These are phyloP conservation scores for Phytophthora lateralis DNA, from an alignment of 352 stramenopile species.

Conservation along the genomic window DNA sequence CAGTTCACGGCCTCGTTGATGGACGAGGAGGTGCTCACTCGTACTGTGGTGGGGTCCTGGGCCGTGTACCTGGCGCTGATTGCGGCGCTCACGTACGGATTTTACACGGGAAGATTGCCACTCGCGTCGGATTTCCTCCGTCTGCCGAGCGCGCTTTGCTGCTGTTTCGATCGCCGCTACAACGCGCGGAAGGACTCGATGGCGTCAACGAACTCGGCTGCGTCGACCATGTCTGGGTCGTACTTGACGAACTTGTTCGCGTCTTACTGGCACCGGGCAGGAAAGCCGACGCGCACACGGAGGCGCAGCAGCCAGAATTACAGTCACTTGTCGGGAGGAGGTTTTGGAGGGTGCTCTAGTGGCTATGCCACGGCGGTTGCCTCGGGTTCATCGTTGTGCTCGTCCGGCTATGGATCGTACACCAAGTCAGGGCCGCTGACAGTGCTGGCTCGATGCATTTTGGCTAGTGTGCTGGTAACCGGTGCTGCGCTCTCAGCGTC, in stretches of 20 bases:
- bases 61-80: conserved; percentile 53
- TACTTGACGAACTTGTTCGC: conserved; percentile 52
- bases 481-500: conserved; percentile 48
- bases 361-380: conserved; percentile 31
- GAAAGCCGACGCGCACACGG: conserved; percentile 22
- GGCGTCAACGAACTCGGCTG: conserved; percentile 24
- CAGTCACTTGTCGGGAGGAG: conserved; percentile 26
- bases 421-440: conserved; percentile 39
- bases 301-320: conserved; percentile 32
- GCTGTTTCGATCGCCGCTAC: conserved; percentile 34
- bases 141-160: conserved; percentile 40
- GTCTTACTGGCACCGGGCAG: conserved; percentile 42
- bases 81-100: conserved; percentile 54
- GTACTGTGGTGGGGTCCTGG: conserved; percentile 61
- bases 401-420: conserved; percentile 26
- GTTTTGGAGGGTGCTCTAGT: conserved; percentile 24
- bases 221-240: conserved; percentile 9
- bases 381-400: conserved; percentile 30
- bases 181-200: conserved; percentile 61
- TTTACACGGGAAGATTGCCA: conserved; percentile 56
- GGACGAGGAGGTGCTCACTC: conserved; percentile 66
- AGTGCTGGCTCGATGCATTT: conserved; percentile 36
- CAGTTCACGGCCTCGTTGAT: conserved; percentile 64
- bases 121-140: conserved; percentile 57
- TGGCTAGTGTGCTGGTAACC: conserved; percentile 35